Percentiles rank a stretch among this genome's conserved stretches.
Conservation (phyloP, 2,329 filamentous ascomycete species). For the Trichoderma endophyticum region DNA sequence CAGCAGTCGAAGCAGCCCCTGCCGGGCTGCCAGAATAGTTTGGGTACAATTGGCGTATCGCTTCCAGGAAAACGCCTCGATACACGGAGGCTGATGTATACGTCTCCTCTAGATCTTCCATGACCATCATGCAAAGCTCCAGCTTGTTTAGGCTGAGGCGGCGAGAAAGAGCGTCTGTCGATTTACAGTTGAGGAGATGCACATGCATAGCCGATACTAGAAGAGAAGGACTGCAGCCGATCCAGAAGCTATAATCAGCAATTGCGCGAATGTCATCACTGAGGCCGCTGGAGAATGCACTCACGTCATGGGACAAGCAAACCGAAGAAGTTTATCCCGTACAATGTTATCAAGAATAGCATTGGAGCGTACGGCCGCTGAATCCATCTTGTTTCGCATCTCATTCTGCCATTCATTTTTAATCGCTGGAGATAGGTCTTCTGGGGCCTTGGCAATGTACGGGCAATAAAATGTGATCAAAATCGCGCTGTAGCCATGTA, state of each 20-base stretch:
- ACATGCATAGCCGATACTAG: conserved; percentile 5
- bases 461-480: not conserved
- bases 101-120: conserved; percentile 1
- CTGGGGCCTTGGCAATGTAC: not conserved
- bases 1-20: not conserved
- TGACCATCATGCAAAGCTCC: conserved; percentile 2
- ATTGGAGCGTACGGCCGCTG: not conserved
- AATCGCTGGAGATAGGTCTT: not conserved
- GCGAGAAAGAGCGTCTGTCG: not conserved
- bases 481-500: not conserved
- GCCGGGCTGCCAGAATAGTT: not conserved
- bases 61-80: not conserved
- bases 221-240: not conserved
- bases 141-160: not conserved
- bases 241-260: not conserved
- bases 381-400: not conserved
- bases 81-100: not conserved
- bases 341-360: not conserved
- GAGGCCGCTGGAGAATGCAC: not conserved
- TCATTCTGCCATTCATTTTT: not conserved
- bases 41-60: not conserved
- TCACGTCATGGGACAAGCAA: conserved; percentile 5
- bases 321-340: not conserved
- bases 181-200: conserved; percentile 5
- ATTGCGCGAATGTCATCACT: not conserved